Evolutionary conservation across 2,329 filamentous ascomycete species (phyloP).

Genomic region (Stemphylium vesicarium): DNA sequence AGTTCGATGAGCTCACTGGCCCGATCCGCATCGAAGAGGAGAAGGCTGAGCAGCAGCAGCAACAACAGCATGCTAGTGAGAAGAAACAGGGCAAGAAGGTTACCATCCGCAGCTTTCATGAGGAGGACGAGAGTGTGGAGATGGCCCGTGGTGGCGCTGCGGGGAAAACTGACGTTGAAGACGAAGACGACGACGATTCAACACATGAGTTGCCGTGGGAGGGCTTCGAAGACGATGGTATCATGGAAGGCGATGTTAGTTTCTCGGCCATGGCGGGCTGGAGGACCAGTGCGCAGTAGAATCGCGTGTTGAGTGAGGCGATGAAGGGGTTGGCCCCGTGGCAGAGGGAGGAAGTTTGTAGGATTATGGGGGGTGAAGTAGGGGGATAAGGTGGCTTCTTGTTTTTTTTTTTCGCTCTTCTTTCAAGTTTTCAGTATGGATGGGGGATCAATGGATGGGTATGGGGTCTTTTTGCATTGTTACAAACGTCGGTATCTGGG

Average conservation of each 20-base stretch:
- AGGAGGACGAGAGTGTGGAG: slow-evolving; percentile 35
- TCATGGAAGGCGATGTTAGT: slow-evolving; percentile 21
- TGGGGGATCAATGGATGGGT: too few relatives aligned
- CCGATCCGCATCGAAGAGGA: slow-evolving; percentile 51
- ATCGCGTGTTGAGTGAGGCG: background rate
- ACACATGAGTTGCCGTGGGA: slow-evolving; percentile 50
- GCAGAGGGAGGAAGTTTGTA: background rate
- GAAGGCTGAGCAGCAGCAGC: slow-evolving; percentile 32
- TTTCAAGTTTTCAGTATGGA: too few relatives aligned
- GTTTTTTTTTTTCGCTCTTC: too few relatives aligned
- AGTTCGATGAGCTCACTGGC: slow-evolving; percentile 52
- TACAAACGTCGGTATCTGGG: too few relatives aligned
- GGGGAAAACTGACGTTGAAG: background rate
- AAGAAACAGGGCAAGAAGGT: slow-evolving; percentile 45
- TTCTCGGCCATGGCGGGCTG: slow-evolving; percentile 20
- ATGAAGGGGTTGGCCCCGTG: too few relatives aligned
- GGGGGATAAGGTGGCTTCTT: too few relatives aligned
- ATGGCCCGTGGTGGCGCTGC: slow-evolving; percentile 5
- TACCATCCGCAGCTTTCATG: slow-evolving; percentile 46
- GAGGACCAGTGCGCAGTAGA: slow-evolving; percentile 20
- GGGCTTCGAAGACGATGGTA: slow-evolving; percentile 44
- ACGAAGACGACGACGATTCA: slow-evolving; percentile 24
- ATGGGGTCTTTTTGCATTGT: too few relatives aligned
- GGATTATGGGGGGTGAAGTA: background rate
- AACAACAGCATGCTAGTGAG: slow-evolving; percentile 16